Evolutionary conservation across 352 stramenopile genomes (phyloP), one percentile per base, ranked within the genome.

Genomic region (Pythium pyrilobum): DNA sequence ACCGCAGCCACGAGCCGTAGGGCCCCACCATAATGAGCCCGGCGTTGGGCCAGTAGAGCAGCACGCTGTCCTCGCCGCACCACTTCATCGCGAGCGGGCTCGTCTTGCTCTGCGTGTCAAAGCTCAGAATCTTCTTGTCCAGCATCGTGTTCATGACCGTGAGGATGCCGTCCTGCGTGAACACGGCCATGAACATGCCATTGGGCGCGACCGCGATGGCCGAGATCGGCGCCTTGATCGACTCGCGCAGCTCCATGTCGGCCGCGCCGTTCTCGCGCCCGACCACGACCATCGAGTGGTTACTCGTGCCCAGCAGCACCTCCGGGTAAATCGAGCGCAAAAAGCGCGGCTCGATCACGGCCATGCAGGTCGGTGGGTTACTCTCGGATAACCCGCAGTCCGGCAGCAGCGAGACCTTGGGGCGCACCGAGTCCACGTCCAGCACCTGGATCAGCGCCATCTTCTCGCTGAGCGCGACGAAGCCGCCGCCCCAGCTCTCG

Each of bases 121-220:
- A 96, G 18, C 78, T 78, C 63, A 96, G 44, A 46, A 93, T 89
- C 64, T 91, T 98, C 54, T 96, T 97, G 75, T 97, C 90, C 64
- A 98, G 97, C 52, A 87, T 95, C n/a, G 93, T 97, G 29, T 94
- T 97, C 43, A 98, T 82, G 18, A 98, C 95, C 4, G 92, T 97
- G 23, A 98, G 71, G 46, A 97, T 88, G 8, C 90, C 92, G 45
- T 96, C 83, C 52, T 96, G 86, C 8, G 91, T 95, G 60, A 97
- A 98, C 44, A 96, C 89, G n/a, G 95, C 93, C 72, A 98, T 87
- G 59, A 98, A 98, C 46, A 95, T 78, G 32, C 94, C 94, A 65
- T 98, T 98, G 2, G 93, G 93, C 18, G 92, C 93, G 64, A 98
- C 94, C 0, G 84, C 77, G 58, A 98, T 96, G 31, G 81, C 81